Evolutionary conservation across 257 asterid species (phyloP).

Genomic region (Solanum chaucha): DNA sequence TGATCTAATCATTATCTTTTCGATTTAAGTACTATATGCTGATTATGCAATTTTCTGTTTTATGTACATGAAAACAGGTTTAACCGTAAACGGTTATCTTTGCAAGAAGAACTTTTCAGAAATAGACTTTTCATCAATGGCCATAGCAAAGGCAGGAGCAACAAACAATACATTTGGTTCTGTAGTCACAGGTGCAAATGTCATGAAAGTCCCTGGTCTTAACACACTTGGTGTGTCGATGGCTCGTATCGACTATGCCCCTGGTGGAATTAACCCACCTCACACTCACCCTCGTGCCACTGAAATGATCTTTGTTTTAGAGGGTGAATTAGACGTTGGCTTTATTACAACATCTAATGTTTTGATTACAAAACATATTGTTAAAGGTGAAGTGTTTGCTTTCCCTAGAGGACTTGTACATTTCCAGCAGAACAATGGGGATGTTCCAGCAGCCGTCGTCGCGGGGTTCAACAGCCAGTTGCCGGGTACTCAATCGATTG

Average conservation of each 20-base stretch:
- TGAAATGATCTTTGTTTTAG: conserved; percentile 39
- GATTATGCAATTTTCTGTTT: not conserved
- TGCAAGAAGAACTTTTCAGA: conserved; percentile 48
- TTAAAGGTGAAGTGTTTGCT: conserved; percentile 43
- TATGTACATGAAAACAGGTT: conserved; percentile 13
- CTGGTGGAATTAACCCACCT: conserved; percentile 55
- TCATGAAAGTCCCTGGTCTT: conserved; percentile 50
- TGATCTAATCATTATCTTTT: not conserved
- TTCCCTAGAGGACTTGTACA: conserved; percentile 58
- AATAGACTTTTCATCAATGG: conserved; percentile 46
- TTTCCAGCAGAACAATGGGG: conserved; percentile 27
- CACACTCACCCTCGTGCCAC: conserved; percentile 75
- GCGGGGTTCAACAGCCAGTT: conserved; percentile 72
- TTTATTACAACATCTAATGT: conserved; percentile 48
- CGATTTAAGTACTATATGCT: not conserved
- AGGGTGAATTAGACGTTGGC: conserved; percentile 49
- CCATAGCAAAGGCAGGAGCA: conserved; percentile 32
- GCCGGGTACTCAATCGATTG: conserved; percentile 62
- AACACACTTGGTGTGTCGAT: conserved; percentile 71
- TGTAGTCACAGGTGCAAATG: conserved; percentile 47
- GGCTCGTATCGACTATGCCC: conserved; percentile 39
- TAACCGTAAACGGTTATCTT: conserved; percentile 38
- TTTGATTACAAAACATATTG: conserved; percentile 36
- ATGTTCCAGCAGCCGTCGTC: conserved; percentile 32
- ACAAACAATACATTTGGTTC: conserved; percentile 42